Conservation (phyloP, 257 asterid genomes). For the Leonotis leonurus region DNA sequence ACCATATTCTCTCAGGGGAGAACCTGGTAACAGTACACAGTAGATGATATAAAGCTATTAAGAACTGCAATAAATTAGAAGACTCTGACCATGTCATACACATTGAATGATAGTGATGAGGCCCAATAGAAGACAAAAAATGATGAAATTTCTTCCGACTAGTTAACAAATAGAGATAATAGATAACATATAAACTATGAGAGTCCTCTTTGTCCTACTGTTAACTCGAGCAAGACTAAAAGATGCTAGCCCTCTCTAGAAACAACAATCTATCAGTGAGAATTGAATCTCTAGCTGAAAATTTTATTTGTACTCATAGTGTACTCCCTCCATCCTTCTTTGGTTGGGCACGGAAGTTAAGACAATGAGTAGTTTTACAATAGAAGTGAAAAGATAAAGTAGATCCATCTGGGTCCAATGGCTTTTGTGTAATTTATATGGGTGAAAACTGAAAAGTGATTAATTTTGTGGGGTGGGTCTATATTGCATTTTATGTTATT, state of each 20-base stretch:
- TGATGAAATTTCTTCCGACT: background rate
- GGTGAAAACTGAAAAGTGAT: too few species aligned
- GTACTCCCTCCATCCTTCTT: too few species aligned
- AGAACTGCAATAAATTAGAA: conserved; percentile 18
- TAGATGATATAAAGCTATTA: conserved; percentile 24
- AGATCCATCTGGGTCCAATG: too few species aligned
- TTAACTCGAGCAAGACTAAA: conserved; percentile 2
- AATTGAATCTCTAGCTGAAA: background rate
- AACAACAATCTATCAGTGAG: background rate
- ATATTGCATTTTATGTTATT: too few species aligned
- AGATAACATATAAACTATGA: background rate
- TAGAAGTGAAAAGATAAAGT: too few species aligned
- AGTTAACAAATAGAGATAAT: background rate
- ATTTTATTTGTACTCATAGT: background rate
- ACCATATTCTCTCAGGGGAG: conserved; percentile 87
- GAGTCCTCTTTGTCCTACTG: background rate
- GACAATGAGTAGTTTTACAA: too few species aligned
- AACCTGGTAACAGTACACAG: conserved; percentile 55
- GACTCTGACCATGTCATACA: conserved; percentile 3
- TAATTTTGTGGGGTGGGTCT: too few species aligned
- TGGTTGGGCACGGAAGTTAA: too few species aligned
- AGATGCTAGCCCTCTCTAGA: background rate
- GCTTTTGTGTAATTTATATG: too few species aligned
- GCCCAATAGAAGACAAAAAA: conserved; percentile 7
- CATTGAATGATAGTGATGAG: conserved; percentile 3